Evolutionary conservation across 2,329 filamentous ascomycete species (phyloP).

Genomic region (Scorias spongiosa): DNA sequence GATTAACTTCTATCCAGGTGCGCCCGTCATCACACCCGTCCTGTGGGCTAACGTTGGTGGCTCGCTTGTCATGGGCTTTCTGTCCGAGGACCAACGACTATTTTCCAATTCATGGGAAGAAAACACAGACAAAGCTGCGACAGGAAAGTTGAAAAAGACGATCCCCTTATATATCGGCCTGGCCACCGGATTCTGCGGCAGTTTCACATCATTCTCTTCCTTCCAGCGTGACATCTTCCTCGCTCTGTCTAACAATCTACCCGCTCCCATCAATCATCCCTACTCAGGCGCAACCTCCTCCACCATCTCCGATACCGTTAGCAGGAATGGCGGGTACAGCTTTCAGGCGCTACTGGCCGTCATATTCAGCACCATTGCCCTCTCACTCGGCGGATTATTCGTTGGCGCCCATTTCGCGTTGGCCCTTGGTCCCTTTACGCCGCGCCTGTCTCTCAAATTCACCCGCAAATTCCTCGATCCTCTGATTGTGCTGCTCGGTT

Average conservation of each 20-base stretch:
- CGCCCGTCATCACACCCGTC: slow-evolving; percentile 57
- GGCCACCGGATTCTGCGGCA: slow-evolving; percentile 75
- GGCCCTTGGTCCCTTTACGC: slow-evolving; percentile 41
- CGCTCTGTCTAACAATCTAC: slow-evolving; percentile 59
- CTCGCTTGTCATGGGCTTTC: slow-evolving; percentile 70
- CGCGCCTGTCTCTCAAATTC: slow-evolving; percentile 42
- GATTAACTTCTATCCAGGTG: slow-evolving; percentile 63
- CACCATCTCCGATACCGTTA: slow-evolving; percentile 20
- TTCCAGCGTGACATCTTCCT: slow-evolving; percentile 72
- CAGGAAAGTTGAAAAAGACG: slow-evolving; percentile 55
- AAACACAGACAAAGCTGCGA: slow-evolving; percentile 20
- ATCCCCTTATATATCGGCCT: slow-evolving; percentile 80
- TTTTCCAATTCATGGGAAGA: slow-evolving; percentile 42
- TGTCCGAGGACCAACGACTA: slow-evolving; percentile 61
- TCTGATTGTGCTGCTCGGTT: slow-evolving; percentile 47
- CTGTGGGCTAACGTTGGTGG: slow-evolving; percentile 83
- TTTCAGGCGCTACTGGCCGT: slow-evolving; percentile 70
- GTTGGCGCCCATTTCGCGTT: slow-evolving; percentile 63
- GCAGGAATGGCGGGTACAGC: slow-evolving; percentile 59
- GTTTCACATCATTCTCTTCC: slow-evolving; percentile 77
- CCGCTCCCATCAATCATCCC: slow-evolving; percentile 32
- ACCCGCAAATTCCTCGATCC: slow-evolving; percentile 50
- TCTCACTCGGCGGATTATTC: slow-evolving; percentile 55
- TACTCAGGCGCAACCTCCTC: slow-evolving; percentile 9
- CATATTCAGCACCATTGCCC: slow-evolving; percentile 52